Evolutionary conservation across 192 early-diverging fungal genomes (phyloP).

Genomic region (Dissophora globulifera): DNA sequence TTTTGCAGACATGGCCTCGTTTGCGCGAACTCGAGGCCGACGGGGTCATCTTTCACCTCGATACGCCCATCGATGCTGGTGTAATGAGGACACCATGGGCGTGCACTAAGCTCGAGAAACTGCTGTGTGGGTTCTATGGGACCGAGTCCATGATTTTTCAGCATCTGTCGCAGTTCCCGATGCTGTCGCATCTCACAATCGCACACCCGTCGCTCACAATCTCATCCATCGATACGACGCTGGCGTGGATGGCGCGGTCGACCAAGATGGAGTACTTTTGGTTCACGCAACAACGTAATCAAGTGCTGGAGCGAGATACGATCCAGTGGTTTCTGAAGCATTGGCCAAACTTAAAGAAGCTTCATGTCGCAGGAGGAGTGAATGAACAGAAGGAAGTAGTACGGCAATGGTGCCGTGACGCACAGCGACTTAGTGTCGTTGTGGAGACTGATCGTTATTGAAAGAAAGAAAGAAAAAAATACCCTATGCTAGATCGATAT

Average conservation of each 20-base stretch:
- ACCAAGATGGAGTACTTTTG: conserved; percentile 43
- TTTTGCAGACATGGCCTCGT: conserved; percentile 17
- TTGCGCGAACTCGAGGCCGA: conserved; percentile 37
- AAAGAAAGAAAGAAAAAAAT: neutral
- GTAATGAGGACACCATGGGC: conserved; percentile 23
- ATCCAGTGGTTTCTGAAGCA: conserved; percentile 30
- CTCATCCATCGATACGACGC: conserved; percentile 19
- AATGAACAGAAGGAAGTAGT: conserved; percentile 22
- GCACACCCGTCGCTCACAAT: conserved; percentile 24
- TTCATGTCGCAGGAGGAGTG: conserved; percentile 36
- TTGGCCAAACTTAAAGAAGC: conserved; percentile 35
- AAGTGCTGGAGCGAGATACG: conserved; percentile 2
- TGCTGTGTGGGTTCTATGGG: conserved; percentile 43
- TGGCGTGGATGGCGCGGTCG: conserved; percentile 32
- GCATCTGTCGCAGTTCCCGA: conserved; percentile 21
- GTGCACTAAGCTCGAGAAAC: conserved; percentile 32
- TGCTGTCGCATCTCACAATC: conserved; percentile 22
- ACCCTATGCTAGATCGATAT: neutral
- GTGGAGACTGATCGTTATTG: conserved; percentile 33
- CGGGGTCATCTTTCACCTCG: conserved; percentile 33
- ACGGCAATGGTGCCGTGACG: conserved; percentile 32
- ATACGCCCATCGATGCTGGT: conserved; percentile 14
- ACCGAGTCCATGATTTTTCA: conserved; percentile 41
- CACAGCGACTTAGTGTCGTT: conserved; percentile 18
- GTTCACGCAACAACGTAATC: conserved; percentile 27